Conservation (phyloP, 2,329 filamentous ascomycete genomes). For the Sporothrix protearum region DNA sequence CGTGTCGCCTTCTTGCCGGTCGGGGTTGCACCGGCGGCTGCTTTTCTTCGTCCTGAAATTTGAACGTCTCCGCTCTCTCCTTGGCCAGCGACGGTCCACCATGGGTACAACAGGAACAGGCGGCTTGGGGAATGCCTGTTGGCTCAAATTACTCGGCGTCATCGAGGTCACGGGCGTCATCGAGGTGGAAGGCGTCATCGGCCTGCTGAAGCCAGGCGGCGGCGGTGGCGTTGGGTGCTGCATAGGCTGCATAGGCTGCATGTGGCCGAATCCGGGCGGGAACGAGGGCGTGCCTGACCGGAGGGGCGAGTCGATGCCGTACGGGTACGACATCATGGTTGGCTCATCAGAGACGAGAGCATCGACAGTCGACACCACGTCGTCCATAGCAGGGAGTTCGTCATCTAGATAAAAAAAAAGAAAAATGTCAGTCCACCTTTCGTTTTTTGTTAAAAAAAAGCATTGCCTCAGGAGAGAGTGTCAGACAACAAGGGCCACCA, state of each 20-base stretch:
- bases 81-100: neutral
- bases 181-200: constrained; percentile 20
- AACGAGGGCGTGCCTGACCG: constrained; percentile 31
- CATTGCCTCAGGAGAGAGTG: neutral
- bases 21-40: neutral
- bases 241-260: constrained; percentile 17
- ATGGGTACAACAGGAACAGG: constrained; percentile 4
- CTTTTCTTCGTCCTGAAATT: neutral
- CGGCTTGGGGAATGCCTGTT: neutral
- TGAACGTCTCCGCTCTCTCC: neutral
- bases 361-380: constrained; percentile 62
- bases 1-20: constrained; percentile 1
- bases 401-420: constrained; percentile 48
- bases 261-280: constrained; percentile 45
- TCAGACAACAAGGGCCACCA: neutral
- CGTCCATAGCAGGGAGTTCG: constrained; percentile 57
- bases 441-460: neutral
- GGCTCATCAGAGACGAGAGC: constrained; percentile 63
- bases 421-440: constrained; percentile 22
- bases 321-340: constrained; percentile 1
- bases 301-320: constrained; percentile 34
- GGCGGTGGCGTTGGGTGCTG: constrained; percentile 30
- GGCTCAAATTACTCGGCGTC: neutral
- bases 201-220: constrained; percentile 32
- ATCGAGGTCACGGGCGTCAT: neutral